phyloP scores from a whole-genome alignment of 108 stramenopile genomes.

The Nitzschia sp. region DNA sequence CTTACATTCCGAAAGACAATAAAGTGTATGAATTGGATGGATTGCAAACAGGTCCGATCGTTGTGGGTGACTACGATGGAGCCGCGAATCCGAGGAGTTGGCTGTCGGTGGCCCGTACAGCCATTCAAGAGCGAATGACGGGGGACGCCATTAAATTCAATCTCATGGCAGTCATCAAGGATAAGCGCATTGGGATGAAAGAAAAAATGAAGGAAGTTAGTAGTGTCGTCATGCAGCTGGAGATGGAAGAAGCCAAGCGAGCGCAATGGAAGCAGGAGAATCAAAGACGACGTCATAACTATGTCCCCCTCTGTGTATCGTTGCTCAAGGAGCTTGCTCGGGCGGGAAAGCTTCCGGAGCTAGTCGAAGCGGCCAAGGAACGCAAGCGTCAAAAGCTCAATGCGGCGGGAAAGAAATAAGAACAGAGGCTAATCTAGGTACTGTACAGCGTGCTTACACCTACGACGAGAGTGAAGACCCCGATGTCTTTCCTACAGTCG shows the following conservation, averaged over 20 bases:
- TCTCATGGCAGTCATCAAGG: slow-evolving; percentile 88
- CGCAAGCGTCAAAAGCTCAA: slow-evolving; percentile 28
- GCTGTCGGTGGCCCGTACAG: slow-evolving; percentile 71
- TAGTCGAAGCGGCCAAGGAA: slow-evolving; percentile 50
- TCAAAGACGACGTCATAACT: slow-evolving; percentile 75
- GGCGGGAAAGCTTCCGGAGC: slow-evolving; percentile 45
- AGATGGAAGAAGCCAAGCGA: slow-evolving; percentile 72
- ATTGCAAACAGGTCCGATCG: slow-evolving; percentile 84
- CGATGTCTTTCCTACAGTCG: too few species aligned
- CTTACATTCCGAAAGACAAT: slow-evolving; percentile 81
- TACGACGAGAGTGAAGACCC: too few species aligned
- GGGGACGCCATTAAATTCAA: slow-evolving; percentile 90
- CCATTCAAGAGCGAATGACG: slow-evolving; percentile 79
- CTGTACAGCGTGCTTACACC: too few species aligned
- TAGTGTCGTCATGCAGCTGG: slow-evolving; percentile 32
- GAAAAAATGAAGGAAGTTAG: slow-evolving; percentile 32
- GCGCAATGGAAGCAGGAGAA: slow-evolving; percentile 78
- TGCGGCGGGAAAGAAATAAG: neutral
- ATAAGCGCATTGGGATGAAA: slow-evolving; percentile 57
- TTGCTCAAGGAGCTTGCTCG: slow-evolving; percentile 72
- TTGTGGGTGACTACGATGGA: slow-evolving; percentile 54
- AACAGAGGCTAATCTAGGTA: too few species aligned
- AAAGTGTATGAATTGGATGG: slow-evolving; percentile 96
- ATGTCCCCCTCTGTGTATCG: slow-evolving; percentile 78
- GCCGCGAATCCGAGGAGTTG: slow-evolving; percentile 33